Percentiles rank a stretch among this genome's conserved stretches.
These are phyloP conservation scores for Trichocomaceae sp. DNA, from an alignment of 2,329 filamentous ascomycete species.

Conservation along the genomic window DNA sequence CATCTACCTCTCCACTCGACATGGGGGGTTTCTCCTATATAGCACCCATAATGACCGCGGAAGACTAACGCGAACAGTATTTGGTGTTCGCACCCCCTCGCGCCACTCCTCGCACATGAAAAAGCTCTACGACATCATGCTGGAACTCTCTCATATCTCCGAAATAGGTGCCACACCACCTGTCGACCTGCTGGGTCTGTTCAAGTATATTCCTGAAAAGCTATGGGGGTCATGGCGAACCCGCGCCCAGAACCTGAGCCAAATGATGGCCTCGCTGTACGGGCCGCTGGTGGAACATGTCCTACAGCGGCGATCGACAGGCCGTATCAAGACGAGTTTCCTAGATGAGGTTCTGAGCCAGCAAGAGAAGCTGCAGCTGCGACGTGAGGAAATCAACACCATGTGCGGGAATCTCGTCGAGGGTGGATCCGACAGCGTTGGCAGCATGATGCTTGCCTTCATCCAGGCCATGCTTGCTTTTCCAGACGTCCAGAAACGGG, in stretches of 20 bases:
- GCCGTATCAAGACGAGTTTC: conserved; percentile 25
- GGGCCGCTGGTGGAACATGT: not conserved
- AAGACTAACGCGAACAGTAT: not conserved
- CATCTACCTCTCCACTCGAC: too few species aligned
- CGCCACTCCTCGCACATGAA: conserved; percentile 32
- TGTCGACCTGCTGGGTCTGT: conserved; percentile 42
- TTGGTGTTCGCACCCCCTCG: conserved; percentile 24
- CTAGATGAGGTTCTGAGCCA: conserved; percentile 43
- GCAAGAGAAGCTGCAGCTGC: conserved; percentile 16
- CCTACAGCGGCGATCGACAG: conserved; percentile 11
- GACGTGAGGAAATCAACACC: not conserved
- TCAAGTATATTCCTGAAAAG: conserved; percentile 39
- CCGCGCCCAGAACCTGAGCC: conserved; percentile 21
- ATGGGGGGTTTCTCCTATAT: too few species aligned
- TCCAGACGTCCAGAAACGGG: conserved; percentile 20
- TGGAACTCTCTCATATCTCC: conserved; percentile 40
- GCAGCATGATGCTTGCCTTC: conserved; percentile 30
- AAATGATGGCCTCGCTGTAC: not conserved
- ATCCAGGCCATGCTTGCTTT: not conserved
- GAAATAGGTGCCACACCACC: conserved; percentile 46
- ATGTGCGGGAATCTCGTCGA: conserved; percentile 37
- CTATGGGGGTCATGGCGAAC: conserved; percentile 37
- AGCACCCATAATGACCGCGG: not conserved
- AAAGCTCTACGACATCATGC: conserved; percentile 38
- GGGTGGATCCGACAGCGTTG: conserved; percentile 38